Evolutionary conservation across 164 flowering plant species (phyloP), one percentile per base, ranked within the genome.

Genomic region (Cinnamomum chago): DNA sequence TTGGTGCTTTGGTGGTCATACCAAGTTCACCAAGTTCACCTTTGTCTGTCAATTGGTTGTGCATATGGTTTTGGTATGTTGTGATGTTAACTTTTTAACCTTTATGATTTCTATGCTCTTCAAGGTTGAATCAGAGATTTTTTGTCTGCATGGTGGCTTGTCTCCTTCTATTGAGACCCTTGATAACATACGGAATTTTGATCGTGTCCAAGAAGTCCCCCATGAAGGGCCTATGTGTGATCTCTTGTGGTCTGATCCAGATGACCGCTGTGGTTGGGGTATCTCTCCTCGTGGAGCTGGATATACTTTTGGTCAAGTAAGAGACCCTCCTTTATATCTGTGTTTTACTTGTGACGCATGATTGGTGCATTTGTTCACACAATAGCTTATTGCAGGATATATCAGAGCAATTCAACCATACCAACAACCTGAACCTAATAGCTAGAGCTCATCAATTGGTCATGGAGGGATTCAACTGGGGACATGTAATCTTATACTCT

Each of bases 391-490:
- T 35, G 10, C 88, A 95, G 99, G 99, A 95, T 81, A 93, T 95
- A 78, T 95, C 99, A 27, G 98, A 93, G 85, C 98, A 95, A 76
- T 95, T 93, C 76, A 92, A 95, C 80, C 98, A 93, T 74, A 88
- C 94, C 68, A 95, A 95, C 84, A 90, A 85, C 75, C 78, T 95
- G 64, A 93, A 93, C 88, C 85, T 95, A 76, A 95, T 95, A 76
- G 97, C 99, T 55, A 88, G 99, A 84, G 99, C 99, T 65, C 98
- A 92, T 72, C 98, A 94, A 83, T 89, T 94, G 72, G 98, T 94
- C 67, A 94, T 94, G 97, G 99, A 95, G 77, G 99, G 99, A 73
- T 95, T 80, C 84, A 95, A 95, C 82, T 95, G 99, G 98, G 94
- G 92, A 22, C 99, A 95, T 85, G 99, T 95, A 85, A 86, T 22